Conservation (phyloP, 805 yeast genomes). For the Kurtzmaniella cleridarum region DNA sequence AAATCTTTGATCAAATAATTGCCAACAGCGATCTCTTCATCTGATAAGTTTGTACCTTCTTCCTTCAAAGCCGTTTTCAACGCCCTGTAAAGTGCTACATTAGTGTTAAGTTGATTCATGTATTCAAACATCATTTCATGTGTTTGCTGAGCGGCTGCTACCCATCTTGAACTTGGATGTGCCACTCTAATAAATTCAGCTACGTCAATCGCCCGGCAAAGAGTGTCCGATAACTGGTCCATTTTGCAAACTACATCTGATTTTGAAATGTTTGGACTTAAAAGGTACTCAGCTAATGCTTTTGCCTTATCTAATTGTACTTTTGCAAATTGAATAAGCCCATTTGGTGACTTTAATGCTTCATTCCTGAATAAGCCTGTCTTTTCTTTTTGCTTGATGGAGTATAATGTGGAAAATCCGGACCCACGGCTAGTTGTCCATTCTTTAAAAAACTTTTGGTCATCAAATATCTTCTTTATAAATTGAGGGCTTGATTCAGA, state of each 20-base stretch:
- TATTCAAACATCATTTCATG: slow-evolving; percentile 88
- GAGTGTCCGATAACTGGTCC: slow-evolving; percentile 79
- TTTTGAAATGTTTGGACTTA: slow-evolving; percentile 21
- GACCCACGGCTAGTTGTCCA: slow-evolving; percentile 28
- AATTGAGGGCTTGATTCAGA: slow-evolving; percentile 4
- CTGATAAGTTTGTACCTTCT: slow-evolving; percentile 31
- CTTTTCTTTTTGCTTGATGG: slow-evolving; percentile 4
- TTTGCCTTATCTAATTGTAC: slow-evolving; percentile 65
- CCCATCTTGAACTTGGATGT: slow-evolving; percentile 71
- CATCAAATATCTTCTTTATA: slow-evolving; percentile 54
- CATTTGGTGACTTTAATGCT: slow-evolving; percentile 61
- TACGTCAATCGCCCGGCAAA: slow-evolving; percentile 89
- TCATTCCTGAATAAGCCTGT: slow-evolving; percentile 76
- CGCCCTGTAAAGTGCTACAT: slow-evolving; percentile 63
- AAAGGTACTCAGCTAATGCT: slow-evolving; percentile 41
- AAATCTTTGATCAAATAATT: slow-evolving; percentile 76
- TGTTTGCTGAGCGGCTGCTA: slow-evolving; percentile 77
- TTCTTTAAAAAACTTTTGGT: slow-evolving; percentile 49
- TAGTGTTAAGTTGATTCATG: slow-evolving; percentile 89
- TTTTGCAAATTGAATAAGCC: slow-evolving; percentile 61
- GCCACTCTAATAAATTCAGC: slow-evolving; percentile 88
- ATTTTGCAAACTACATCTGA: slow-evolving; percentile 35
- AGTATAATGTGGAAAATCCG: slow-evolving; percentile 6
- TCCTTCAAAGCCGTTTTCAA: slow-evolving; percentile 34
- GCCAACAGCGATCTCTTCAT: slow-evolving; percentile 83